phyloP scores from a whole-genome alignment of 1,284 basidiomycete species.

The Rhodotorula glutinis region DNA sequence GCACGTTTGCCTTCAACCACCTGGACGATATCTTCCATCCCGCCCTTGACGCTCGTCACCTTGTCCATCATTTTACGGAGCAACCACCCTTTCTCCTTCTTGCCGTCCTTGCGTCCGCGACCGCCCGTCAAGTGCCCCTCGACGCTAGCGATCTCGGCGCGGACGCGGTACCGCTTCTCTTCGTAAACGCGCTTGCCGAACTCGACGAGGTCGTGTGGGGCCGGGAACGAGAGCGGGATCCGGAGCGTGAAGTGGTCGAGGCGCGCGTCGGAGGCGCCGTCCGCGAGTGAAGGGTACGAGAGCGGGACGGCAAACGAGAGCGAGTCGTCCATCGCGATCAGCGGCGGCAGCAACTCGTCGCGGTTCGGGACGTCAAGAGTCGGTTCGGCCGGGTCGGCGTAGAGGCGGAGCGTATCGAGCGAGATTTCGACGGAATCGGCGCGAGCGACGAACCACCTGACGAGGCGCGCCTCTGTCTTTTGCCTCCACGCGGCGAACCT shows the following conservation, averaged over 20 bases:
- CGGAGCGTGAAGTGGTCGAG: slow-evolving; percentile 26
- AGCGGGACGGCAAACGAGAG: slow-evolving; percentile 26
- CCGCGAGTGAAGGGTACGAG: slow-evolving; percentile 22
- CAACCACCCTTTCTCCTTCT: background rate
- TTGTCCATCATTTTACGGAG: slow-evolving; percentile 14
- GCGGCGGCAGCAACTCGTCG: slow-evolving; percentile 1
- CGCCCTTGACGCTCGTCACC: slow-evolving; percentile 4
- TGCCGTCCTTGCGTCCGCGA: slow-evolving; percentile 8
- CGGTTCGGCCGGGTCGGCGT: background rate
- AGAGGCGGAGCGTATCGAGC: slow-evolving; percentile 17
- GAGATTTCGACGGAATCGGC: slow-evolving; percentile 25
- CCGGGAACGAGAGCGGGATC: slow-evolving; percentile 36
- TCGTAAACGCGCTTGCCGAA: slow-evolving; percentile 30
- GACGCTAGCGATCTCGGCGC: slow-evolving; percentile 10
- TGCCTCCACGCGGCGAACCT: slow-evolving; percentile 9
- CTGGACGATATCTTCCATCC: background rate
- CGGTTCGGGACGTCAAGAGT: slow-evolving; percentile 11
- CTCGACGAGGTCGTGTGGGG: slow-evolving; percentile 20
- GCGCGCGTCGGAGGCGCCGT: slow-evolving; percentile 11
- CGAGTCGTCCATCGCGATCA: slow-evolving; percentile 24
- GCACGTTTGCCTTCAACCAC: background rate
- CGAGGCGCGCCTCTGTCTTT: slow-evolving; percentile 27
- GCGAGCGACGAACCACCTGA: slow-evolving; percentile 31
- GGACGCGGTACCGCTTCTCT: slow-evolving; percentile 17
- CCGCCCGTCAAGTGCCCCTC: background rate